Base-by-base conservation (phyloP, 495 filamentous ascomycete genomes). In the Lasiosphaeria ovina region DNA sequence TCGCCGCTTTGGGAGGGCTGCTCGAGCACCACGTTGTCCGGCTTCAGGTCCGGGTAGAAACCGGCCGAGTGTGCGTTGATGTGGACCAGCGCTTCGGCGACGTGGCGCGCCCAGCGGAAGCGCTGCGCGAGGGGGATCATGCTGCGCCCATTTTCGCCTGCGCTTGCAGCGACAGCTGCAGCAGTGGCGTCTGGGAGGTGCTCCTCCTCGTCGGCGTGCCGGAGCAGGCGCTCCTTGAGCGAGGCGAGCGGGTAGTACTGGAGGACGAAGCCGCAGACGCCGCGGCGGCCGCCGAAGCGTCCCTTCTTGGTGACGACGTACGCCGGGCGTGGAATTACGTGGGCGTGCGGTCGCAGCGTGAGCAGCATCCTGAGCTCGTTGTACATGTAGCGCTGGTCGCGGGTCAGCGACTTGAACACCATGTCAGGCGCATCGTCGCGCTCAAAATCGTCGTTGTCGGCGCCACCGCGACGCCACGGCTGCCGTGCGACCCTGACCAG, bases 31-130 rank as follows among this genome's bases (percentile, higher is more conserved):
- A 77, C 62, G 55, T 76, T 74, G 61, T 75, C 72, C 0, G 68
- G 74, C 51, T 74, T 75, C 17, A 77, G 44, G 53, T 77, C 72
- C 14, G 74, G 69, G 40, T 75, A 77, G 59, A 75, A 77, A 0
- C 68, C 67, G 1, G 50, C 53, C 2, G n/a, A 44, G 14, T 63
- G 63, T 3, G 31, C 16, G 32, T 70, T 67, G 55, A 77, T 63
- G 50, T 77, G 75, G 0, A 73, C 48, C 42, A 77, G 35, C 3
- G 69, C 72, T 24, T 55, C 31, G 1, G 71, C 67, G 16, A 76
- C 33, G 12, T 76, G 63, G 9, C 50, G 55, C 3, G 72, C 61
- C 72, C 72, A 76, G 0, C 64, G 58, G 34, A 75, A 58, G 16
- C 61, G 55, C 35, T 68, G 57, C 7, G 31, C 32, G 35, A 64